A percentile compares a stretch with the other conserved stretches of the same genome.
These are phyloP conservation scores for Drechslerella coelobrocha DNA, from an alignment of 2,329 filamentous ascomycete species.

Conservation along the genomic window DNA sequence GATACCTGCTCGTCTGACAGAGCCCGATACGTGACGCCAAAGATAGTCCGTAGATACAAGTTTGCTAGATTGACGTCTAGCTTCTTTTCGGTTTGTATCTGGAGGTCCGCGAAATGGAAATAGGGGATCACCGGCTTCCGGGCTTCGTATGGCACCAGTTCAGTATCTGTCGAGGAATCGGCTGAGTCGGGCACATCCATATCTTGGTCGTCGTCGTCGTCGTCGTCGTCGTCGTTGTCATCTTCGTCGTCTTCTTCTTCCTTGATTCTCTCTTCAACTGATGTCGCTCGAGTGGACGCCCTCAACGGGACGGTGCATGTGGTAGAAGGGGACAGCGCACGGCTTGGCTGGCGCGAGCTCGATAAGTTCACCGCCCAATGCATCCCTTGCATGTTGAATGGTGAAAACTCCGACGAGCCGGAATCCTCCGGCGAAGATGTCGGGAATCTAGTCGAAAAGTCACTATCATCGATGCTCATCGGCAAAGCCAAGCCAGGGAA, in stretches of 20 bases:
- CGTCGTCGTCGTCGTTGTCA: constrained; percentile 11
- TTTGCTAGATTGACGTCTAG: constrained; percentile 45
- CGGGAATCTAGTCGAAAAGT: constrained; percentile 30
- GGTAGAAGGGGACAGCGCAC: constrained; percentile 36
- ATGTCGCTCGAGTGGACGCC: constrained; percentile 31
- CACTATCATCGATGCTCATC: constrained; percentile 19
- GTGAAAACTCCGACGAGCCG: constrained; percentile 17
- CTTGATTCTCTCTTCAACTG: constrained; percentile 19
- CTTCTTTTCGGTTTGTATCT: constrained; percentile 40
- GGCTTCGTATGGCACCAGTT: constrained; percentile 23
- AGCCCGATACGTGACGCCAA: constrained; percentile 48
- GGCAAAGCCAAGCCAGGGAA: constrained; percentile 27
- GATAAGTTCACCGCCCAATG: constrained; percentile 35
- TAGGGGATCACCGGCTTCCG: constrained; percentile 1
- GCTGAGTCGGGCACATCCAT: constrained; percentile 23
- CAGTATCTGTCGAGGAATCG: constrained; percentile 14
- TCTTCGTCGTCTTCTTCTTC: constrained; percentile 19
- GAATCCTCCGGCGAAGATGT: constrained; percentile 48
- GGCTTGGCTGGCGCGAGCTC: constrained; percentile 5
- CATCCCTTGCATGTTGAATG: constrained; percentile 42
- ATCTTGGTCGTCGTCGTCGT: constrained; percentile 8
- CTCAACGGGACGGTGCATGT: constrained; percentile 25
- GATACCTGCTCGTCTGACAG: constrained; percentile 45
- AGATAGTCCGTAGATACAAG: constrained; percentile 40
- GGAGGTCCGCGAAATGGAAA: constrained; percentile 25